Percentiles rank a stretch among this genome's conserved stretches.
phyloP scores from a whole-genome alignment of 306 rosid genomes.

The Ormosia semicastrata region DNA sequence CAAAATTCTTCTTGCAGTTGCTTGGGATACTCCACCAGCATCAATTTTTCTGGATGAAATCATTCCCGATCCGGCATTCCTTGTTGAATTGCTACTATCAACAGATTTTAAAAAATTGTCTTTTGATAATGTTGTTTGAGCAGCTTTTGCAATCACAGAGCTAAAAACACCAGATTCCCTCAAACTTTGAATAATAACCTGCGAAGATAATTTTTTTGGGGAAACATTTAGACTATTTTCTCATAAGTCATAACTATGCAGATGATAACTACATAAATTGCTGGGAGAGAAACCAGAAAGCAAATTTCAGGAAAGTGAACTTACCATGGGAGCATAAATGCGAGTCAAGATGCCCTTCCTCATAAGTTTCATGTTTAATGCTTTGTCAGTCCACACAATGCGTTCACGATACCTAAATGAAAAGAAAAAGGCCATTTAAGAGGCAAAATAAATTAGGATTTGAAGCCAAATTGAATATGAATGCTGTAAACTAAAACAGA shows the following conservation, averaged over 20 bases:
- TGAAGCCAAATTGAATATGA: conserved; percentile 7
- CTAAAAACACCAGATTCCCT: conserved; percentile 76
- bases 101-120: conserved; percentile 66
- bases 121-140: conserved; percentile 50
- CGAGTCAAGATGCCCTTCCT: conserved; percentile 89
- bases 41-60: conserved; percentile 63
- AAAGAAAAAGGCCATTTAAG: not conserved
- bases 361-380: conserved; percentile 63
- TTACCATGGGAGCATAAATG: conserved; percentile 80
- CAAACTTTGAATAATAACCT: conserved; percentile 81
- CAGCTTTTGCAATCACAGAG: conserved; percentile 65
- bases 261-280: not conserved
- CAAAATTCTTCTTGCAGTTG: conserved; percentile 66
- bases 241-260: not conserved
- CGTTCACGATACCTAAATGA: conserved; percentile 81
- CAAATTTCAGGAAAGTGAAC: conserved; percentile 24
- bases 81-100: conserved; percentile 71
- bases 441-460: not conserved
- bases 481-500: not conserved
- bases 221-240: not conserved
- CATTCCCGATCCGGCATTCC: conserved; percentile 41
- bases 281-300: conserved; percentile 15
- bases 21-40: conserved; percentile 51
- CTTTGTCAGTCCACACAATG: conserved; percentile 80
- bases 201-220: conserved; percentile 18